phyloP scores from a whole-genome alignment of 169 alveolate species.

The Plasmodium inui region DNA sequence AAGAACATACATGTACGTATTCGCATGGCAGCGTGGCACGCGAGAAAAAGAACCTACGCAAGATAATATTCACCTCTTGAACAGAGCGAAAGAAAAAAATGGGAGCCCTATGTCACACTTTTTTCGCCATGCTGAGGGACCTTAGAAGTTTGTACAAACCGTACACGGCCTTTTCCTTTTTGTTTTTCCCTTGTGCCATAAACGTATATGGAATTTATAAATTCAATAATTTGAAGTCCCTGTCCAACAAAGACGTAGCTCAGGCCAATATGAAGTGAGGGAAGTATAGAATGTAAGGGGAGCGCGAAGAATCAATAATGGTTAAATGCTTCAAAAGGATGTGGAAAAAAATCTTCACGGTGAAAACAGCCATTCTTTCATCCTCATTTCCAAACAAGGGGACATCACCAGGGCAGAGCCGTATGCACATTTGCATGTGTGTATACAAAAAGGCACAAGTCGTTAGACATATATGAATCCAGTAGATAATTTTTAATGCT shows the following conservation, averaged over 20 bases:
- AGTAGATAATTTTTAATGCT: neutral
- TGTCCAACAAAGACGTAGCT: slow-evolving; percentile 24
- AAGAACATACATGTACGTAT: neutral
- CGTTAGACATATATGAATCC: neutral
- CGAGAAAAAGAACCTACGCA: neutral
- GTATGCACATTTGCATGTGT: neutral
- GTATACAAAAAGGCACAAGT: neutral
- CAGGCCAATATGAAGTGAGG: slow-evolving; percentile 25
- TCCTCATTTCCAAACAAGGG: neutral
- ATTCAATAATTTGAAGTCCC: slow-evolving; percentile 38
- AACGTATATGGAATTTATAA: slow-evolving; percentile 69
- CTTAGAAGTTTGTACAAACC: slow-evolving; percentile 71
- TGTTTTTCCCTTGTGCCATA: slow-evolving; percentile 71
- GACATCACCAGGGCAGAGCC: neutral
- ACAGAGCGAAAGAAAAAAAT: slow-evolving; percentile 7
- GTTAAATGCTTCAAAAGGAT: neutral
- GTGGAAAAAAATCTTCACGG: neutral
- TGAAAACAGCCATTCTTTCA: neutral
- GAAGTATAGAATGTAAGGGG: slow-evolving; percentile 9
- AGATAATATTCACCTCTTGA: neutral
- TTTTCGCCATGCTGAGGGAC: slow-evolving; percentile 48
- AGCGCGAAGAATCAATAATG: neutral
- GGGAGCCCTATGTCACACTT: slow-evolving; percentile 62
- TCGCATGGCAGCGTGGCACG: neutral
- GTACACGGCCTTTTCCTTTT: slow-evolving; percentile 70